These are phyloP conservation scores for Talaromyces sp. DNA, from an alignment of 2,329 filamentous ascomycete genomes.

Conservation along the genomic window DNA sequence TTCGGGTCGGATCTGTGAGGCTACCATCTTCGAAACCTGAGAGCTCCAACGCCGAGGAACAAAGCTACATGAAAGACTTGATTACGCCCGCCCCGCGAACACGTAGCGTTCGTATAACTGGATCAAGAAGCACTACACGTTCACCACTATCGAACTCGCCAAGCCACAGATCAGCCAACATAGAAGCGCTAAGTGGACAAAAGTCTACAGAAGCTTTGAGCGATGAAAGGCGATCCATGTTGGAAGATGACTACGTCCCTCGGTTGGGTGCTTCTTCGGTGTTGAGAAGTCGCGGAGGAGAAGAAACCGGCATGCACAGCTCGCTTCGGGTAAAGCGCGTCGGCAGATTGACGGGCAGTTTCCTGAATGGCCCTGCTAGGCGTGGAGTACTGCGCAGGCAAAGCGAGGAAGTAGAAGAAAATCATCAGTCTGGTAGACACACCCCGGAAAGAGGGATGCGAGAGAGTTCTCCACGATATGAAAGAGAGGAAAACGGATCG, in stretches of 20 bases:
- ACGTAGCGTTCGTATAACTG: conserved; percentile 42
- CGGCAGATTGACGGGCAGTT: conserved; percentile 69
- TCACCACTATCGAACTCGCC: conserved; percentile 40
- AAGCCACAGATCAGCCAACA: conserved; percentile 1
- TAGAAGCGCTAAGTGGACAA: conserved; percentile 24
- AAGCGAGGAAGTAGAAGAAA: conserved; percentile 62
- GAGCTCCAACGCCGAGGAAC: conserved; percentile 27
- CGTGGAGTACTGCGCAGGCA: conserved; percentile 60
- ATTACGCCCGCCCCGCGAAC: conserved; percentile 46
- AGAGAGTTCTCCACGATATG: conserved; percentile 29
- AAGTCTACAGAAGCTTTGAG: conserved; percentile 33
- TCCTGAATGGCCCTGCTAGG: conserved; percentile 74
- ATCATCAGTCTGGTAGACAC: conserved; percentile 28
- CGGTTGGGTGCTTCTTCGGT: conserved; percentile 37
- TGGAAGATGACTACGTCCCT: conserved; percentile 35
- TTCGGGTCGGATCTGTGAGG: conserved; percentile 35
- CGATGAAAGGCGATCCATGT: conserved; percentile 30
- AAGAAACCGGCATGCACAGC: conserved; percentile 64
- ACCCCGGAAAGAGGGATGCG: conserved; percentile 27
- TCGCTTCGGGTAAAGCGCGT: conserved; percentile 75
- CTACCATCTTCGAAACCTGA: conserved; percentile 32
- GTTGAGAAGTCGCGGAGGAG: conserved; percentile 48
- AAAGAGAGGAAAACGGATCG: conserved; percentile 28
- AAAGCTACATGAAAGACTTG: conserved; percentile 34
- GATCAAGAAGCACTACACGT: conserved; percentile 39